Conservation (phyloP, 2,329 filamentous ascomycete genomes). For the Verticillium klebahnii region DNA sequence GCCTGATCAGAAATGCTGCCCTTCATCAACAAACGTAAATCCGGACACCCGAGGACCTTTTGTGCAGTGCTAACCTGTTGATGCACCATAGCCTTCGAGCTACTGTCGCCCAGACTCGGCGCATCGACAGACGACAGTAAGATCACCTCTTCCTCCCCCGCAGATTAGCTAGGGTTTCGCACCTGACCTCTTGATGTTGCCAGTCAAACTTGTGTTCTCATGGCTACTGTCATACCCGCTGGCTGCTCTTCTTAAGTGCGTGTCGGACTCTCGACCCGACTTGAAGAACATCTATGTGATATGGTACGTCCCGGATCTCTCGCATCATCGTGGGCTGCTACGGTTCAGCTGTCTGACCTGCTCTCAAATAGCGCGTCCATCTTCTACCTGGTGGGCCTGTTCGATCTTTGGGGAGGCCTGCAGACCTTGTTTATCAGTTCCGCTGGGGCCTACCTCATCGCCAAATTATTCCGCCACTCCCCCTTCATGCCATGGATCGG, state of each 20-base stretch:
- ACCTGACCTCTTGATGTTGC: neutral
- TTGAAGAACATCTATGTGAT: constrained; percentile 89
- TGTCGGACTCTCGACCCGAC: constrained; percentile 79
- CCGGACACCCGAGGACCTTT: constrained; percentile 3
- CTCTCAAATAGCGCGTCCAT: neutral
- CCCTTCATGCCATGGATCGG: constrained; percentile 97
- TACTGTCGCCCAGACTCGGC: constrained; percentile 34
- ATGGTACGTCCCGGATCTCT: constrained; percentile 28
- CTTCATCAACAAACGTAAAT: constrained; percentile 21
- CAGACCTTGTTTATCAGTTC: constrained; percentile 76
- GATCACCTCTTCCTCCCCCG: constrained; percentile 14
- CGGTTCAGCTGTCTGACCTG: constrained; percentile 3
- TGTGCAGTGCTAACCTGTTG: neutral
- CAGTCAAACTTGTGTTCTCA: constrained; percentile 89
- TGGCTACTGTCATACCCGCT: constrained; percentile 92
- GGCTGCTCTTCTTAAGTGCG: constrained; percentile 79
- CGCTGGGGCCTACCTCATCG: constrained; percentile 75
- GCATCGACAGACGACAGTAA: constrained; percentile 41
- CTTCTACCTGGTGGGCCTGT: constrained; percentile 92
- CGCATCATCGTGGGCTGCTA: neutral
- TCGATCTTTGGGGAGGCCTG: constrained; percentile 84
- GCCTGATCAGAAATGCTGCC: constrained; percentile 19
- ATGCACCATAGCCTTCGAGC: constrained; percentile 35
- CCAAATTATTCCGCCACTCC: constrained; percentile 70
- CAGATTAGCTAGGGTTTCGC: neutral